Percentiles rank a stretch among this genome's conserved stretches.
phyloP scores from a whole-genome alignment of 2,329 filamentous ascomycete genomes.

The Xylariaceae sp. region DNA sequence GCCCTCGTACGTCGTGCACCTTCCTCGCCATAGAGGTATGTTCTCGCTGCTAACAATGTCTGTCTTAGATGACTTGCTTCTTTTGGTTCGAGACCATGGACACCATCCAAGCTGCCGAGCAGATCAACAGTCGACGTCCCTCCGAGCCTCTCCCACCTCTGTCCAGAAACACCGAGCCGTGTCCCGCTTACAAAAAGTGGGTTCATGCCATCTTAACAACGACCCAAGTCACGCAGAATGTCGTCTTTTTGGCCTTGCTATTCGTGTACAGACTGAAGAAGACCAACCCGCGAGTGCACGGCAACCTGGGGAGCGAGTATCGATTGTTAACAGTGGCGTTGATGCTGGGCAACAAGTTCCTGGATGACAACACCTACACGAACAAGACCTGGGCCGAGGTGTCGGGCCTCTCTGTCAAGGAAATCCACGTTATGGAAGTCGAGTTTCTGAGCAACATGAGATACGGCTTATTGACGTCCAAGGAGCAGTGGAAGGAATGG shows the following conservation, averaged over 20 bases:
- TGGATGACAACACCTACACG: constrained; percentile 98
- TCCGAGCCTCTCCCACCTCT: constrained; percentile 46
- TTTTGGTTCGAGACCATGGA: constrained; percentile 95
- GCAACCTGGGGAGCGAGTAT: constrained; percentile 90
- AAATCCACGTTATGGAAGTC: constrained; percentile 99
- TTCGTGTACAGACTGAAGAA: constrained; percentile 94
- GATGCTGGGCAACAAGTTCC: constrained; percentile 97
- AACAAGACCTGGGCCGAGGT: constrained; percentile 99
- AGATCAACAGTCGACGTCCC: constrained; percentile 40
- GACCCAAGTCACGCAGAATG: constrained; percentile 94
- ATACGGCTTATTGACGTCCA: constrained; percentile 84
- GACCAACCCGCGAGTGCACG: constrained; percentile 82
- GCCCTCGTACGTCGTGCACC: constrained; percentile 59
- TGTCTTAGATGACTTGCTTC: constrained; percentile 76
- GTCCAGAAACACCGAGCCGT: constrained; percentile 68
- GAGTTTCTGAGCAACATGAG: constrained; percentile 98
- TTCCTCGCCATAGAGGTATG: constrained; percentile 8
- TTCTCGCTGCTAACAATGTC: constrained; percentile 16
- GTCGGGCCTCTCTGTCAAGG: constrained; percentile 85
- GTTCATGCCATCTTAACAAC: constrained; percentile 85
- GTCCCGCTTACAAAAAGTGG: constrained; percentile 86
- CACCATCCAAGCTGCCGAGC: constrained; percentile 72
- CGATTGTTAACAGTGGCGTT: constrained; percentile 87
- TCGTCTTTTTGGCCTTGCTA: constrained; percentile 81
- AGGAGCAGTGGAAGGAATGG: constrained; percentile 84